Percentiles rank a stretch among this genome's conserved stretches.
phyloP scores from a whole-genome alignment of 2,329 filamentous ascomycete genomes.

The Pseudomassariella vexata region DNA sequence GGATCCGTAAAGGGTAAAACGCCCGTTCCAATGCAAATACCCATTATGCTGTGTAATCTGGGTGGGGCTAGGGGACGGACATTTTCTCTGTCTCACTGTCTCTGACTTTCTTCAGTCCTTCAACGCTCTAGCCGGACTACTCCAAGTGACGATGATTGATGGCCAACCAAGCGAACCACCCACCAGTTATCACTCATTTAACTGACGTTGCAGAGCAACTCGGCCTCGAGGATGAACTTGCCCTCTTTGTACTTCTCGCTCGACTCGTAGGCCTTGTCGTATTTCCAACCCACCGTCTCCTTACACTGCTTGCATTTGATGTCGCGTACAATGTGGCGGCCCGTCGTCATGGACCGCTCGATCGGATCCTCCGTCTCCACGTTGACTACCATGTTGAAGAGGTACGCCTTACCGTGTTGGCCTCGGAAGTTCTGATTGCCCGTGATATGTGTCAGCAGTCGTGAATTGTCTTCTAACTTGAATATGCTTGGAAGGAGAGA shows the following conservation, averaged over 20 bases:
- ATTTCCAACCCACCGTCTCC: conserved; percentile 95
- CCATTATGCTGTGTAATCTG: no score
- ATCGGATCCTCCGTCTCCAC: conserved; percentile 75
- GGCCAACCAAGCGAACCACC: conserved; percentile 31
- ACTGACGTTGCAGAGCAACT: conserved; percentile 76
- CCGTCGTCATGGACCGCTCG: conserved; percentile 97
- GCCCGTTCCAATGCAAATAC: no score
- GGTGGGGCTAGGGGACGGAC: no score
- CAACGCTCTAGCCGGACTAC: no score
- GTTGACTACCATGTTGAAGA: conserved; percentile 94
- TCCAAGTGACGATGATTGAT: no score
- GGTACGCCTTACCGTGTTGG: conserved; percentile 95
- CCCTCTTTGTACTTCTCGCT: conserved; percentile 98
- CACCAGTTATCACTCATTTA: no score
- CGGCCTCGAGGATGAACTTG: conserved; percentile 93
- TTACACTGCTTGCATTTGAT: conserved; percentile 89
- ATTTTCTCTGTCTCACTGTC: no score
- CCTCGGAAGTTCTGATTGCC: conserved; percentile 82
- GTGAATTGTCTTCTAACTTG: no score
- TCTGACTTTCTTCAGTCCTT: no score
- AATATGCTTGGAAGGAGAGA: neutral
- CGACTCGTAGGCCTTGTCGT: conserved; percentile 90
- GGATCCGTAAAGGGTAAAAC: no score
- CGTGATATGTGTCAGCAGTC: neutral
- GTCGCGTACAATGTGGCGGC: conserved; percentile 88